A percentile compares a stretch with the other conserved stretches of the same genome.
These are phyloP conservation scores for Fusarium miscanthi DNA, from an alignment of 2,329 filamentous ascomycete genomes.

Conservation along the genomic window DNA sequence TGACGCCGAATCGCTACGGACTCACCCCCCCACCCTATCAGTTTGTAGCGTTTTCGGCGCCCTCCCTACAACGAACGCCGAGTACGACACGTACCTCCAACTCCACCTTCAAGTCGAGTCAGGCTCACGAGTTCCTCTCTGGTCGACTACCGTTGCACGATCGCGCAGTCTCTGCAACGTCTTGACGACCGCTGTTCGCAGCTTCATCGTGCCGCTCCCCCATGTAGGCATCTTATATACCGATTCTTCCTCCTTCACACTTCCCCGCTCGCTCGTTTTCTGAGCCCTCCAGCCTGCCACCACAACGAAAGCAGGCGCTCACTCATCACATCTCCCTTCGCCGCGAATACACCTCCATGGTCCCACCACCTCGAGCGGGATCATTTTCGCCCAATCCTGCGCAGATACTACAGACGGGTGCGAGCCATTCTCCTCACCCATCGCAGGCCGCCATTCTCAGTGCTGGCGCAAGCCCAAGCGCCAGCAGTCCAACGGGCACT, in stretches of 20 bases:
- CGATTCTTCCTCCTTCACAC: conserved; percentile 42
- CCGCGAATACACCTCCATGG: conserved; percentile 61
- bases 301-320: conserved; percentile 52
- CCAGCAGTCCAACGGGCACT: conserved; percentile 70
- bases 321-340: conserved; percentile 46
- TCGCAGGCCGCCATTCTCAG: conserved; percentile 67
- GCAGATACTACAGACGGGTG: conserved; percentile 67
- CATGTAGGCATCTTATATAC: conserved; percentile 52
- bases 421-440: conserved; percentile 66
- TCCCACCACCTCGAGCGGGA: conserved; percentile 70
- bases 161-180: conserved; percentile 36
- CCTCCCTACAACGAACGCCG: conserved; percentile 34
- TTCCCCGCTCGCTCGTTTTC: conserved; percentile 43
- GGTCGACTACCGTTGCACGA: conserved; percentile 31
- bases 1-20: conserved; percentile 39
- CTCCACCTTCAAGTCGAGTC: conserved; percentile 40
- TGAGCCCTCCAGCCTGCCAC: conserved; percentile 51
- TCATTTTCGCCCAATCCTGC: conserved; percentile 72
- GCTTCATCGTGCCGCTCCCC: conserved; percentile 34
- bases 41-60: conserved; percentile 42
- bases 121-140: conserved; percentile 35
- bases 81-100: conserved; percentile 44
- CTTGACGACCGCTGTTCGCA: conserved; percentile 27
- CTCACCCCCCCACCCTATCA: conserved; percentile 38
- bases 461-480: conserved; percentile 70